A percentile compares a stretch with the other conserved stretches of the same genome.
Conservation (phyloP, 2,329 filamentous ascomycete species). For the Aspergillus latus region DNA sequence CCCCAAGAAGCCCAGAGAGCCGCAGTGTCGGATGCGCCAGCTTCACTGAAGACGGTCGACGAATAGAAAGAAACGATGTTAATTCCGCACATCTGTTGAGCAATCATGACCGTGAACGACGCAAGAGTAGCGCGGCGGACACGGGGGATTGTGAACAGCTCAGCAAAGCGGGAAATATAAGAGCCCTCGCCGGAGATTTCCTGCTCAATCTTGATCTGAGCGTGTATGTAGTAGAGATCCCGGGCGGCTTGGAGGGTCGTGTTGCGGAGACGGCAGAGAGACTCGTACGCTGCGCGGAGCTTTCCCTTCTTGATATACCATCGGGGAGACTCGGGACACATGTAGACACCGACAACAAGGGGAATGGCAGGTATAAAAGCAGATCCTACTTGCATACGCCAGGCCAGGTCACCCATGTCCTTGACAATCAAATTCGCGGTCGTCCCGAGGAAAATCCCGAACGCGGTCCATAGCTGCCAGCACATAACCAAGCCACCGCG, state of each 20-base stretch:
- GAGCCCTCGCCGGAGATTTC: slow-evolving; percentile 48
- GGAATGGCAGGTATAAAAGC: slow-evolving; percentile 66
- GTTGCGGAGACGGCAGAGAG: slow-evolving; percentile 59
- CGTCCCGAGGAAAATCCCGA: slow-evolving; percentile 67
- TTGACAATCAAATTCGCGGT: slow-evolving; percentile 65
- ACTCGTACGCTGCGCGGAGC: slow-evolving; percentile 61
- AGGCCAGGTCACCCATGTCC: slow-evolving; percentile 58
- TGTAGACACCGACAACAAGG: slow-evolving; percentile 57
- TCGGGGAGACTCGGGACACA: slow-evolving; percentile 65
- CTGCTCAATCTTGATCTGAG: slow-evolving; percentile 51
- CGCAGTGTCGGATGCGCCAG: slow-evolving; percentile 56
- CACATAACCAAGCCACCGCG: slow-evolving; percentile 58
- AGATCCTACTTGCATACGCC: slow-evolving; percentile 64
- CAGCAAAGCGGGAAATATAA: slow-evolving; percentile 60
- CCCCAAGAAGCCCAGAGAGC: slow-evolving; percentile 65
- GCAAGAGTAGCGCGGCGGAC: slow-evolving; percentile 66
- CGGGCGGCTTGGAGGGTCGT: slow-evolving; percentile 60
- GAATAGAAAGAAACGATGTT: slow-evolving; percentile 78
- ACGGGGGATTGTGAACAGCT: slow-evolving; percentile 52
- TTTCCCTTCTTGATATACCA: slow-evolving; percentile 68
- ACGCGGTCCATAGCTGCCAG: slow-evolving; percentile 55
- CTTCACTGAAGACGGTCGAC: slow-evolving; percentile 56
- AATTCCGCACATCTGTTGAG: slow-evolving; percentile 69
- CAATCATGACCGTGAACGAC: slow-evolving; percentile 77
- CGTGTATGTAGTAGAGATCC: slow-evolving; percentile 62